phyloP scores from a whole-genome alignment of 2,329 filamentous ascomycete genomes.

The Apiospora arundinis region DNA sequence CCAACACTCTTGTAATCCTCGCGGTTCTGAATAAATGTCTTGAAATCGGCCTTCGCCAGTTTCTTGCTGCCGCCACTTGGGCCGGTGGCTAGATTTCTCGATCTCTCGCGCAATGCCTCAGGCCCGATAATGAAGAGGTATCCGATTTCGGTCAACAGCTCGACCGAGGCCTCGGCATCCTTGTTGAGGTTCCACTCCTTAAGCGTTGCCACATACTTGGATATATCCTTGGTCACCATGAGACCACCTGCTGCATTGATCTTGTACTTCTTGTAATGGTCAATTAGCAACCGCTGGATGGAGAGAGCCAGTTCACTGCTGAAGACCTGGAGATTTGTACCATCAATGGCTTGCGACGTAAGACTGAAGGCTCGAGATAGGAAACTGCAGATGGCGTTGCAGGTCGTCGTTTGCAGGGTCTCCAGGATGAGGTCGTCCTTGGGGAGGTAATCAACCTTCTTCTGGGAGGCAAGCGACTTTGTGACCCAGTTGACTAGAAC shows the following conservation, averaged over 20 bases:
- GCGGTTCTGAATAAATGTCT: conserved; percentile 82
- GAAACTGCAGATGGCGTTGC: conserved; percentile 81
- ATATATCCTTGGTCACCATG: conserved; percentile 95
- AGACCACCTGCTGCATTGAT: conserved; percentile 93
- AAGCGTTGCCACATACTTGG: conserved; percentile 87
- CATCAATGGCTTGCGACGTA: conserved; percentile 74
- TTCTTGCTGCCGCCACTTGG: conserved; percentile 51
- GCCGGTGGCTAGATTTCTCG: conserved; percentile 61
- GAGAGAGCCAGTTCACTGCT: conserved; percentile 83
- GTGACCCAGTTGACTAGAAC: conserved; percentile 78
- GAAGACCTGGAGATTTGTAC: conserved; percentile 82
- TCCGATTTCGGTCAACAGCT: conserved; percentile 90
- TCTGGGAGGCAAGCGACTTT: conserved; percentile 76
- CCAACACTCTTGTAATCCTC: conserved; percentile 84
- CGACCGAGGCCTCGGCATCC: conserved; percentile 72
- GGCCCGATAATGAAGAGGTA: conserved; percentile 94
- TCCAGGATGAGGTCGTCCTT: conserved; percentile 75
- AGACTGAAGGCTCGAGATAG: conserved; percentile 70
- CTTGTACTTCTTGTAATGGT: conserved; percentile 93
- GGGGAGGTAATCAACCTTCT: conserved; percentile 90
- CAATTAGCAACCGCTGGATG: conserved; percentile 79
- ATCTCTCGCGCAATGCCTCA: conserved; percentile 75
- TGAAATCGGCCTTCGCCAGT: conserved; percentile 73
- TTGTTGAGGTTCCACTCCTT: conserved; percentile 80
- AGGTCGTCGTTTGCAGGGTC: conserved; percentile 85